Evolutionary conservation across 495 filamentous ascomycete species (phyloP).

Genomic region (Trichodelitschia bisporula): DNA sequence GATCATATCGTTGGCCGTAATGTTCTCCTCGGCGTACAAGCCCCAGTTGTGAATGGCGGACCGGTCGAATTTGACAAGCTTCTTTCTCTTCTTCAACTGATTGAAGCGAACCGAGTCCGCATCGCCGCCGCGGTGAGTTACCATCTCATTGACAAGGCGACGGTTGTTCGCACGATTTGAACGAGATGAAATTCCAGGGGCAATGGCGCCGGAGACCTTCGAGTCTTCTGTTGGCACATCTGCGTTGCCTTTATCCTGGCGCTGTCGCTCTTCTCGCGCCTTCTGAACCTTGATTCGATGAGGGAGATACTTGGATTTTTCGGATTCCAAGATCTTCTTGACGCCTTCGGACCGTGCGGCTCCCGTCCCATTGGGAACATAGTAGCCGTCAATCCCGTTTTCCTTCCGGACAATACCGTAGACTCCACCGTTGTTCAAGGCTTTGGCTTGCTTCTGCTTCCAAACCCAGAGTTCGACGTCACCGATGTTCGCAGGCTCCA

Average conservation of each 20-base stretch:
- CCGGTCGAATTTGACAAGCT: constrained; percentile 90
- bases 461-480: constrained; percentile 63
- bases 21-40: constrained; percentile 91
- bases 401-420: constrained; percentile 24
- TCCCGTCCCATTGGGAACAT: constrained; percentile 63
- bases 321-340: constrained; percentile 81
- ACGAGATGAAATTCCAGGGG: constrained; percentile 56
- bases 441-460: constrained; percentile 73
- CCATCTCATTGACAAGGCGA: constrained; percentile 77
- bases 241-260: constrained; percentile 47
- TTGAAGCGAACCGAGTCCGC: constrained; percentile 89
- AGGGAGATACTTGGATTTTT: constrained; percentile 94
- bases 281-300: constrained; percentile 90
- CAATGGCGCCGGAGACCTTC: constrained; percentile 38
- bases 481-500: constrained; percentile 27
- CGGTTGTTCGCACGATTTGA: constrained; percentile 89
- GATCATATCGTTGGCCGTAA: constrained; percentile 95
- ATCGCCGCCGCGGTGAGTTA: constrained; percentile 77
- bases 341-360: constrained; percentile 78
- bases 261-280: constrained; percentile 68
- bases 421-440: constrained; percentile 38
- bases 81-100: constrained; percentile 97
- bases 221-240: constrained; percentile 40
- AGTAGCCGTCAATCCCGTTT: constrained; percentile 62
- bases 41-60: constrained; percentile 99